Evolutionary conservation across 495 filamentous ascomycete genomes (phyloP).

Genomic region (Hypoxylon lienhwacheense): DNA sequence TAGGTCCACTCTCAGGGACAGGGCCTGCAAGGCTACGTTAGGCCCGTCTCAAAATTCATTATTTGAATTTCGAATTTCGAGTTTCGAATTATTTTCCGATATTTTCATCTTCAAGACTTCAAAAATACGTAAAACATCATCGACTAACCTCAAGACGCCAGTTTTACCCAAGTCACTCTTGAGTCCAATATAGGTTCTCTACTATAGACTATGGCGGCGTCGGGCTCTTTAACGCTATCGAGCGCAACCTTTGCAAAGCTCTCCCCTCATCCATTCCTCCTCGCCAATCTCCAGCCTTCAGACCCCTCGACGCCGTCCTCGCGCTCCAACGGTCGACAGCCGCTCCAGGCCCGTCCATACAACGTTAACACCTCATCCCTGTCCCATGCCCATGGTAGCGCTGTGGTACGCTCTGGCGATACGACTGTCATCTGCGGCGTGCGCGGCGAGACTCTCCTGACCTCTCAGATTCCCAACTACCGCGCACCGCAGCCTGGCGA

Average conservation of each 20-base stretch:
- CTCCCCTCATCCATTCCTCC: constrained; percentile 84
- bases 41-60: constrained; percentile 31
- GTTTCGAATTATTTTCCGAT: too few species aligned
- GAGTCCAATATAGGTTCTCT: background rate
- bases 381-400: constrained; percentile 83
- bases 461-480: constrained; percentile 67
- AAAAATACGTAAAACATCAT: constrained; percentile 3
- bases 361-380: constrained; percentile 77
- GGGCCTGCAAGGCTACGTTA: constrained; percentile 25
- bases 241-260: constrained; percentile 85
- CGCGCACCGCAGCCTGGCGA: constrained; percentile 40
- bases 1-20: background rate
- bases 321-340: constrained; percentile 77
- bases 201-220: constrained; percentile 31
- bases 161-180: background rate
- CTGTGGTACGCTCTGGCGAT: constrained; percentile 84
- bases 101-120: too few species aligned
- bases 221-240: constrained; percentile 64
- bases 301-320: constrained; percentile 54
- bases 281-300: constrained; percentile 75
- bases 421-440: constrained; percentile 92
- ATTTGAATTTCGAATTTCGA: background rate
- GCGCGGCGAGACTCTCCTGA: constrained; percentile 79
- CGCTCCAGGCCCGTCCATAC: constrained; percentile 67
- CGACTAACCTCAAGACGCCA: background rate